Evolutionary conservation across 805 yeast species (phyloP).

Genomic region (Metschnikowia aberdeeniae): DNA sequence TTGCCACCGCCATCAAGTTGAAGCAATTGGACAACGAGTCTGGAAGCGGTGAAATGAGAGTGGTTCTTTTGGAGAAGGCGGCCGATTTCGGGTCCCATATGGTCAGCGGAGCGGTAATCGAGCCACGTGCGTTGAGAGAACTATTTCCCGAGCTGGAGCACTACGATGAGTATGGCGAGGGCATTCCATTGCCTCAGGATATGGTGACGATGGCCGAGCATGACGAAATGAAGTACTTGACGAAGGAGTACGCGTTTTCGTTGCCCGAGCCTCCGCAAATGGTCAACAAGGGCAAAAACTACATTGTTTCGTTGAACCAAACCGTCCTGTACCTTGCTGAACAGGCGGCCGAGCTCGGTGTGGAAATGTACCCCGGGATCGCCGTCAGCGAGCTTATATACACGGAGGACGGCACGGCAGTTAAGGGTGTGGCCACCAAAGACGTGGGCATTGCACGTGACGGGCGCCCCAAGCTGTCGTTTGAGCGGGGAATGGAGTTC

Average conservation of each 20-base stretch:
- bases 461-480: conserved; percentile 76
- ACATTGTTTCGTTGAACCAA: conserved; percentile 76
- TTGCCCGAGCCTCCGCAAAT: conserved; percentile 94
- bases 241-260: conserved; percentile 57
- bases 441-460: conserved; percentile 80
- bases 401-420: conserved; percentile 45
- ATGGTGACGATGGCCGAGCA: conserved; percentile 67
- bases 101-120: conserved; percentile 90
- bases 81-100: conserved; percentile 91
- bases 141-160: conserved; percentile 67
- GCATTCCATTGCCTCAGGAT: conserved; percentile 76
- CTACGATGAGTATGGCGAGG: conserved; percentile 46
- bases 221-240: conserved; percentile 70
- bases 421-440: conserved; percentile 89
- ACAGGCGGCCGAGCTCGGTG: conserved; percentile 89
- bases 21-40: conserved; percentile 76
- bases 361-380: conserved; percentile 88
- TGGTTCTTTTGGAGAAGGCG: conserved; percentile 87
- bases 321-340: conserved; percentile 81
- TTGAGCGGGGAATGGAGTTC: conserved; percentile 96
- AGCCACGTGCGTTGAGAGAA: conserved; percentile 84
- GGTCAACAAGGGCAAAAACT: conserved; percentile 75
- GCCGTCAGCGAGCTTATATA: conserved; percentile 77
- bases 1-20: conserved; percentile 85
- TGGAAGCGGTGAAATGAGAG: conserved; percentile 68